Base-by-base conservation (phyloP, 441 rosid species). In the Arabidopsis lyrata region DNA sequence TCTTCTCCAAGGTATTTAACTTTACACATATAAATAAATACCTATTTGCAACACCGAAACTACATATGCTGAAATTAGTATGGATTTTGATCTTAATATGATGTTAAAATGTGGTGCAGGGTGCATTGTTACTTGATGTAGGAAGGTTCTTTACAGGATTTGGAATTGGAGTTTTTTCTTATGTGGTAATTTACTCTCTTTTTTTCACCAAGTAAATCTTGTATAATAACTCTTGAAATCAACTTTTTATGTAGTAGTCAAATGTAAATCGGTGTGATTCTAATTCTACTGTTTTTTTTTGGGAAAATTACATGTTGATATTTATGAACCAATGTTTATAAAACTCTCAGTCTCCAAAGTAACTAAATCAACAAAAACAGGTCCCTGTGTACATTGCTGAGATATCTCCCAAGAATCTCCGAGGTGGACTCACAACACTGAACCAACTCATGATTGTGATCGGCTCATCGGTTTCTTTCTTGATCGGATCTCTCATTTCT, bases 131-230 rank as follows among this genome's bases (percentile, higher is more conserved):
- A 49, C 91, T 94, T 60, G 97, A 92, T 70, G 60, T 79, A 35
- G 98, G 98, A 73, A 92, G 97, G 76, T 77, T 92, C 82, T 86
- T 80, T 31, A 90, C 94, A 5, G 97, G 97, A 74, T 94, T 77
- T 68, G 97, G 94, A 10, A 89, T 90, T 78, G 97, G 97, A 71
- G 85, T 92, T 64, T 87, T 94, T 81, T 94, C 97, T 52, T 90
- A 80, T 71, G 97, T 90, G 91, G 99, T 94, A 89, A 77, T 22
- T 41, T 18, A 66, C 34, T 39, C 14, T 50, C 9, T 50, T 36
- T 18, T 45, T 36, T 3, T n/a, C n/a, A 36, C 52, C 8, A 54
- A 10, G 4, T 2, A 34, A 42, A 32, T 20, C 15, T 8, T 7
- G 3, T 8, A 5, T 56, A 29, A 13, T 24, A 29, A 13, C 35